These are phyloP conservation scores for Trichoderma atrobrunneum DNA, from an alignment of 2,329 filamentous ascomycete species.

Conservation along the genomic window DNA sequence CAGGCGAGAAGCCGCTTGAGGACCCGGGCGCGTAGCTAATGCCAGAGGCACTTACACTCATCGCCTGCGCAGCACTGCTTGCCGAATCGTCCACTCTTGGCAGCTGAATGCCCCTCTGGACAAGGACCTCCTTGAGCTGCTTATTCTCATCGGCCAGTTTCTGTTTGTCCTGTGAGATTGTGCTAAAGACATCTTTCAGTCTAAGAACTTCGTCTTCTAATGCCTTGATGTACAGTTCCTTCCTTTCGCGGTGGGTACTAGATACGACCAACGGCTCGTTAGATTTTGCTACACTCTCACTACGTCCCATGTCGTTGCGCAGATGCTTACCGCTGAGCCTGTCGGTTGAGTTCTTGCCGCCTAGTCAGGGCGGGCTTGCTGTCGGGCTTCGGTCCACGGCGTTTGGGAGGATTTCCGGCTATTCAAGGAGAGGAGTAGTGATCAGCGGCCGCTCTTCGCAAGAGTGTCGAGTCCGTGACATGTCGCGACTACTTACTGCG, in stretches of 20 bases:
- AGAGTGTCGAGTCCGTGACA: not conserved
- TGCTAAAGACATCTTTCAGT: conserved; percentile 80
- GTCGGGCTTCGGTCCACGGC: conserved; percentile 91
- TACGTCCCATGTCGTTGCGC: not conserved
- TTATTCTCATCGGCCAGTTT: conserved; percentile 75
- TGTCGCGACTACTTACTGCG: conserved; percentile 52
- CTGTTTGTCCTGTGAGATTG: conserved; percentile 71
- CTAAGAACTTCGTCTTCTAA: conserved; percentile 88
- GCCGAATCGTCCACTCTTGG: conserved; percentile 41
- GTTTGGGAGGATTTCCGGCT: conserved; percentile 85
- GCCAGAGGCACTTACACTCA: conserved; percentile 58
- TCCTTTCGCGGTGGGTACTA: conserved; percentile 93
- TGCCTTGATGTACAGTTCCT: conserved; percentile 92
- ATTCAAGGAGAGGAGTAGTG: not conserved
- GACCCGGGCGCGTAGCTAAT: conserved; percentile 54
- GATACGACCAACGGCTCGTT: not conserved
- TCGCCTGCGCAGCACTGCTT: conserved; percentile 45
- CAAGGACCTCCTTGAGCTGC: conserved; percentile 60
- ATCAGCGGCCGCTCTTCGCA: conserved; percentile 19
- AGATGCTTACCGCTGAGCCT: conserved; percentile 77
- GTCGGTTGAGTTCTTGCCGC: conserved; percentile 89
- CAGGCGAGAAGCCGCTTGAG: conserved; percentile 46
- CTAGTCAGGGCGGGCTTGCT: conserved; percentile 91
- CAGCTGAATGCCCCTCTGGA: conserved; percentile 50
- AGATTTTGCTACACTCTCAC: not conserved